Conservation (phyloP, 805 yeast species). For the Isabelozyma rhagii region DNA sequence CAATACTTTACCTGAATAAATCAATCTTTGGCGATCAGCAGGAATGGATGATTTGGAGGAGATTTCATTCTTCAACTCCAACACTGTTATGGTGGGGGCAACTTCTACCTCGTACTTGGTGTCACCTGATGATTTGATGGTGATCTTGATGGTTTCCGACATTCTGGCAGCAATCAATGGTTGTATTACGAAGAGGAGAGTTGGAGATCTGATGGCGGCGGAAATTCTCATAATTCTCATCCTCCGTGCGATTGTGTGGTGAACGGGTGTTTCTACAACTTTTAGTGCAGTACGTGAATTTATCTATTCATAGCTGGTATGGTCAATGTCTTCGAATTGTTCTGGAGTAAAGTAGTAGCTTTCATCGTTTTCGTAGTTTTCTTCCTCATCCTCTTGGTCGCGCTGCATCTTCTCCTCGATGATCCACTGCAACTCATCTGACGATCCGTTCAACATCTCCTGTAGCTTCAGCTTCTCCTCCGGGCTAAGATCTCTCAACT, state of each 20-base stretch:
- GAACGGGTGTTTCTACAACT: neutral
- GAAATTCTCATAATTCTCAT: too few relatives aligned
- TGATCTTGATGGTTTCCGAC: conserved; percentile 27
- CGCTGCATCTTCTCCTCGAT: too few relatives aligned
- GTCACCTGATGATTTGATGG: conserved; percentile 62
- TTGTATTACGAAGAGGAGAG: neutral
- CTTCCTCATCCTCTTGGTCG: too few relatives aligned
- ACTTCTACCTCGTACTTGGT: conserved; percentile 69
- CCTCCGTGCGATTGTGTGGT: neutral
- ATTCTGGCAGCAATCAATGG: conserved; percentile 6
- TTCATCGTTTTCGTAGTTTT: too few relatives aligned
- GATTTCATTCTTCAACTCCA: conserved; percentile 65
- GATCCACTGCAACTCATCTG: too few relatives aligned
- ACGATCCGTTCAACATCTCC: too few relatives aligned
- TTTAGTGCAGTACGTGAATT: neutral
- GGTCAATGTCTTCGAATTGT: too few relatives aligned
- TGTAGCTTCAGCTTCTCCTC: too few relatives aligned
- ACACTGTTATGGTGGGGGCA: conserved; percentile 52
- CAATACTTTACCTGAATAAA: conserved; percentile 90
- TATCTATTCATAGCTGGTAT: too few relatives aligned
- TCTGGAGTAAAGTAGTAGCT: too few relatives aligned
- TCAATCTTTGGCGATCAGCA: conserved; percentile 78
- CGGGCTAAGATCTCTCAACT: neutral
- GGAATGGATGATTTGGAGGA: conserved; percentile 64
- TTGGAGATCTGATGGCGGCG: neutral